Evolutionary conservation across 495 filamentous ascomycete genomes (phyloP), one percentile per base, ranked within the genome.

Genomic region (Thozetella sp.): DNA sequence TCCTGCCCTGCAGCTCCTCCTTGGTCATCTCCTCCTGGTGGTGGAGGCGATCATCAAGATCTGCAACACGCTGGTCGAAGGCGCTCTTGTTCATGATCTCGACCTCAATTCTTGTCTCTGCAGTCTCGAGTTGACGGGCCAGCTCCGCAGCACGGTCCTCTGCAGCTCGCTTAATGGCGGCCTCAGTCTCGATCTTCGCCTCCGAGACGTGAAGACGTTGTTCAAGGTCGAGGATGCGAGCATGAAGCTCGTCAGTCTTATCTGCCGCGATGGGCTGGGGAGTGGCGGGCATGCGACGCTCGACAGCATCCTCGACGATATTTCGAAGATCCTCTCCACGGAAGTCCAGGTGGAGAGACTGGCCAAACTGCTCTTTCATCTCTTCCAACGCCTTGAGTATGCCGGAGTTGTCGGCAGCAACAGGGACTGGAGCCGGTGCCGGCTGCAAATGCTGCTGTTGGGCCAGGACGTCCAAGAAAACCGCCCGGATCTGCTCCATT

Each of bases 401-500:
- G 23, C 54, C 34, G 9, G 67, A 72, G 30, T 72, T 71, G 25
- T 75, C 68, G 6, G 56, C 51, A 19, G 63, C 19, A 26, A 64
- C 60, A 50, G 67, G 54, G 4, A 63, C 61, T 37, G 70, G 62
- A 10, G 70, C 60, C 1, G 62, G 43, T 22, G 66, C 63, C 1
- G 63, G 61, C 24, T 61, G 59, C 43, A n/a, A 67, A 40, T 66
- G 66, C 60, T 81, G 82, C 52, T 89, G 90, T 54, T 83, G 75
- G 30, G 81, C 80, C n/a, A 94, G 66, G 58, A 90, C 92, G 60
- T 99, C 93, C 57, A 87, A 72, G n/a, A 98, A 81, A 51, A 88
- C 86, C 40, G 79, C 79, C 64, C 90, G 92, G 63, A 98, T 87
- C 76, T 93, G 92, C 61, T 97, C 92, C 57, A 93, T 70, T 65